Evolutionary conservation across 2,329 filamentous ascomycete genomes (phyloP).

Genomic region (Apiospora hydei): DNA sequence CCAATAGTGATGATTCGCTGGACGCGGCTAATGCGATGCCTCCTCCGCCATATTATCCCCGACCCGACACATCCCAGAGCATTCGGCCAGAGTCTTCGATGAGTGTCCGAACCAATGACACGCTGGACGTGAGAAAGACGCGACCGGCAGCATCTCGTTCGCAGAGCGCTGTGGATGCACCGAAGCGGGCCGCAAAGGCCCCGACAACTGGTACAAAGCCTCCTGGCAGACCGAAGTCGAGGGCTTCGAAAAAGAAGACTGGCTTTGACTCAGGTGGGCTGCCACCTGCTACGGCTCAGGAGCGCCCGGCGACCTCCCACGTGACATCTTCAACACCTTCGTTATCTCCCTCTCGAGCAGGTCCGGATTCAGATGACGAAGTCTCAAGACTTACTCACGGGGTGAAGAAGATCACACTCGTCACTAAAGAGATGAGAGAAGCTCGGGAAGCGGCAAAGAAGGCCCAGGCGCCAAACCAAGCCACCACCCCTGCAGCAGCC

Average conservation of each 20-base stretch:
- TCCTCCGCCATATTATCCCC: constrained; percentile 26
- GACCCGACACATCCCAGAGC: constrained; percentile 51
- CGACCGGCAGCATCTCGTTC: constrained; percentile 57
- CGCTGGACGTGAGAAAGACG: constrained; percentile 65
- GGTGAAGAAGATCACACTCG: constrained; percentile 68
- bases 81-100: constrained; percentile 51
- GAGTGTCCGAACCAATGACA: constrained; percentile 47
- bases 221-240: constrained; percentile 27
- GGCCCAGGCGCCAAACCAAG: constrained; percentile 27
- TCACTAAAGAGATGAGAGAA: constrained; percentile 65
- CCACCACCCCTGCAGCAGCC: neutral
- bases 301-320: neutral
- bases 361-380: constrained; percentile 44
- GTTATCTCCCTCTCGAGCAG: constrained; percentile 8
- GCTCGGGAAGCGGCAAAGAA: constrained; percentile 48
- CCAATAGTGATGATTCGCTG: constrained; percentile 36
- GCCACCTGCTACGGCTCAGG: neutral
- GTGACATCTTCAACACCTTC: neutral
- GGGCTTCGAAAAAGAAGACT: constrained; percentile 25
- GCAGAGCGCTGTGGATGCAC: constrained; percentile 45
- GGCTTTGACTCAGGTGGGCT: constrained; percentile 2
- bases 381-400: constrained; percentile 63
- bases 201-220: constrained; percentile 25
- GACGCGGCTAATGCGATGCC: constrained; percentile 10
- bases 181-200: constrained; percentile 43